These are phyloP conservation scores for Aphanomyces astaci DNA, from an alignment of 352 stramenopile species.

Conservation along the genomic window DNA sequence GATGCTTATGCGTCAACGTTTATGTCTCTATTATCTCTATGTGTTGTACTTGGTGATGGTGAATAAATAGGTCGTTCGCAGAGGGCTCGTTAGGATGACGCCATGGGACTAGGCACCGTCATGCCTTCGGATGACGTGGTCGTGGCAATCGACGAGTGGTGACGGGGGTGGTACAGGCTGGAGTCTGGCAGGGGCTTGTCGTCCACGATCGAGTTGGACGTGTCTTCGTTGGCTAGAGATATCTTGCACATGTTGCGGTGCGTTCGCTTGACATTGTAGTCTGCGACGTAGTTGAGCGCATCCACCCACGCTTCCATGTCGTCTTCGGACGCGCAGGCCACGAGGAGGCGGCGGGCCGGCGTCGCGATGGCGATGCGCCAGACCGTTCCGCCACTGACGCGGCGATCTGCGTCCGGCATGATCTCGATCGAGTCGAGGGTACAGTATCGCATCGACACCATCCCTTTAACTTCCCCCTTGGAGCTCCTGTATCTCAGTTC, in stretches of 20 bases:
- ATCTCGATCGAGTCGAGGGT: constrained; percentile 57
- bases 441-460: constrained; percentile 28
- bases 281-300: constrained; percentile 24
- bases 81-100: too few species aligned
- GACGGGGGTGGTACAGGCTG: background rate
- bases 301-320: constrained; percentile 83
- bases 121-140: background rate
- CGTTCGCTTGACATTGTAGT: background rate
- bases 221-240: background rate
- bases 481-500: constrained; percentile 42
- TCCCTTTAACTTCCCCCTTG: constrained; percentile 33
- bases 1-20: too few species aligned
- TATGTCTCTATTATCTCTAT: too few species aligned
- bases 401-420: constrained; percentile 73
- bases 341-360: constrained; percentile 47
- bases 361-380: constrained; percentile 72
- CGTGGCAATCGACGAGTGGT: background rate
- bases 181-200: too few species aligned
- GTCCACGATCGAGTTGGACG: background rate
- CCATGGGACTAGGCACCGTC: background rate
- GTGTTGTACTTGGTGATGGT: too few species aligned
- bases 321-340: constrained; percentile 63
- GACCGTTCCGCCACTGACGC: constrained; percentile 55
- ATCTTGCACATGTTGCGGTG: background rate
- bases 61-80: too few species aligned